phyloP scores from a whole-genome alignment of 2,329 filamentous ascomycete genomes.

The Sodiomyces alkalinus region DNA sequence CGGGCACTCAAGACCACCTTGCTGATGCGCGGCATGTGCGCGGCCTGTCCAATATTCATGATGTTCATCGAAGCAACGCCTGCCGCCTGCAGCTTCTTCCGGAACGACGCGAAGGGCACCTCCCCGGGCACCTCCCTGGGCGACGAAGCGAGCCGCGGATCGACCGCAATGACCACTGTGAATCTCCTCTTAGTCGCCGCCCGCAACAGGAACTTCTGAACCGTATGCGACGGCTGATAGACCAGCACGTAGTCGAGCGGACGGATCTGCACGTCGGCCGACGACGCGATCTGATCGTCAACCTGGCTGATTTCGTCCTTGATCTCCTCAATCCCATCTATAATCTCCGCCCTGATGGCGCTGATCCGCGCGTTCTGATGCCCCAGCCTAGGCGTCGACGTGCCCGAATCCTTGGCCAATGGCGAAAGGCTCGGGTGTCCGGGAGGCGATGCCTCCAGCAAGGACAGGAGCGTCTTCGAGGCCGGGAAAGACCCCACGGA shows the following conservation, averaged over 20 bases:
- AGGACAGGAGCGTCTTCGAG: constrained; percentile 71
- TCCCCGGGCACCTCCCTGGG: constrained; percentile 12
- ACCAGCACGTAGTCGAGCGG: constrained; percentile 86
- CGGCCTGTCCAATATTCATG: constrained; percentile 72
- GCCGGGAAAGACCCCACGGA: constrained; percentile 50
- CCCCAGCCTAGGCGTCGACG: constrained; percentile 30
- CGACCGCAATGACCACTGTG: constrained; percentile 73
- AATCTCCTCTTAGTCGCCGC: constrained; percentile 84
- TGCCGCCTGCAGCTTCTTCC: constrained; percentile 61
- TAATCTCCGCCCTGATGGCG: constrained; percentile 76
- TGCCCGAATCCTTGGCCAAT: constrained; percentile 26
- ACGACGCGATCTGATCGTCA: constrained; percentile 81
- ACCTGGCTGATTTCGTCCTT: constrained; percentile 89
- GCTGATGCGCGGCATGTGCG: constrained; percentile 88
- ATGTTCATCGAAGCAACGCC: constrained; percentile 76
- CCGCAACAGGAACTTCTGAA: constrained; percentile 78
- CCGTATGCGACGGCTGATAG: constrained; percentile 70
- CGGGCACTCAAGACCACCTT: constrained; percentile 87
- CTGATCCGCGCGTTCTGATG: constrained; percentile 32
- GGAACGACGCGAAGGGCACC: constrained; percentile 38
- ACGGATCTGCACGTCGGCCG: constrained; percentile 83
- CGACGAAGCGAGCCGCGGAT: constrained; percentile 23
- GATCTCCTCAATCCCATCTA: constrained; percentile 89
- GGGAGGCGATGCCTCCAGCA: constrained; percentile 59
- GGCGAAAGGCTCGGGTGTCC: constrained; percentile 26